Percentiles rank a stretch among this genome's conserved stretches.
phyloP scores from a whole-genome alignment of 208 protist species.

The Perkinsela sp. region DNA sequence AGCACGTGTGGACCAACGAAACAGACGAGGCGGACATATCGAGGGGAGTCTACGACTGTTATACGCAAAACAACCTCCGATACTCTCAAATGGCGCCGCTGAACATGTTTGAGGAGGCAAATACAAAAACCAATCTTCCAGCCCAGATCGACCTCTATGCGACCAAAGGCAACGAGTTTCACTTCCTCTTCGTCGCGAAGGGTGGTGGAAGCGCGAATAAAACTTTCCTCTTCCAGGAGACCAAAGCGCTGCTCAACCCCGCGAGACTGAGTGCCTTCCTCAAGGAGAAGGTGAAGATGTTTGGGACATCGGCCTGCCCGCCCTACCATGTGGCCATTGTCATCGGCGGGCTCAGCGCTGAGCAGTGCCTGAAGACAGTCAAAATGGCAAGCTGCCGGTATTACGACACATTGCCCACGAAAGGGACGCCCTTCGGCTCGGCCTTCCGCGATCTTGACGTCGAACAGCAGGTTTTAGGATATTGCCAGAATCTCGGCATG shows the following conservation, averaged over 20 bases:
- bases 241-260: slow-evolving; percentile 76
- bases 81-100: slow-evolving; percentile 77
- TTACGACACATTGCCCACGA: slow-evolving; percentile 76
- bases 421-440: slow-evolving; percentile 40
- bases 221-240: slow-evolving; percentile 81
- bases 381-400: slow-evolving; percentile 74
- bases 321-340: slow-evolving; percentile 85
- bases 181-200: slow-evolving; percentile 85
- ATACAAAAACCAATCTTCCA: slow-evolving; percentile 83
- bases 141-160: slow-evolving; percentile 85
- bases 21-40: slow-evolving; percentile 74
- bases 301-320: slow-evolving; percentile 85
- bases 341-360: slow-evolving; percentile 78
- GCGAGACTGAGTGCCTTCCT: slow-evolving; percentile 66
- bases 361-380: slow-evolving; percentile 81
- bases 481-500: slow-evolving; percentile 66
- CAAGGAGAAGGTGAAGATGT: slow-evolving; percentile 59
- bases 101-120: slow-evolving; percentile 82
- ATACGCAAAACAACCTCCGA: slow-evolving; percentile 71
- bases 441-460: slow-evolving; percentile 75
- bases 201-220: slow-evolving; percentile 90
- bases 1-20: slow-evolving; percentile 75
- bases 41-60: slow-evolving; percentile 73
- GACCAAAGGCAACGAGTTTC: slow-evolving; percentile 69
- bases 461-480: slow-evolving; percentile 56